Evolutionary conservation across 768 basidiomycete species (phyloP).

Genomic region (Suillus variegatus): DNA sequence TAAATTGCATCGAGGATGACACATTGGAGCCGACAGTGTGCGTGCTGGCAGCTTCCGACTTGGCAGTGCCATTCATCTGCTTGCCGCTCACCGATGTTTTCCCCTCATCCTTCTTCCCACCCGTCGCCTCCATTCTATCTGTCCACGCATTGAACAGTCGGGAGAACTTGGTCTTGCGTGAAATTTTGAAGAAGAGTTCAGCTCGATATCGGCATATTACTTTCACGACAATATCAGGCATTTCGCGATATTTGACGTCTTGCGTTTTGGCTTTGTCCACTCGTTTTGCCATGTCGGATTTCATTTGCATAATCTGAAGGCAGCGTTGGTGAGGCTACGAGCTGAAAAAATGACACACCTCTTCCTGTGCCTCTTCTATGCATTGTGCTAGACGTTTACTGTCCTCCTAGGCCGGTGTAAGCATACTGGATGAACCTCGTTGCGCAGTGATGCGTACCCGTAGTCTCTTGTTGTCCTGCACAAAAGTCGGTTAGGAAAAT

Average conservation of each 20-base stretch:
- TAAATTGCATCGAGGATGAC: slow-evolving; percentile 65
- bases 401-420: slow-evolving; percentile 62
- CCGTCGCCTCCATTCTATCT: slow-evolving; percentile 75
- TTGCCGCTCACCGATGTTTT: slow-evolving; percentile 26
- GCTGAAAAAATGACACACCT: slow-evolving; percentile 44
- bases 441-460: slow-evolving; percentile 52
- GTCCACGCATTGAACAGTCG: slow-evolving; percentile 88
- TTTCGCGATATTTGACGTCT: slow-evolving; percentile 80
- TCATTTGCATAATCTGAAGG: slow-evolving; percentile 73
- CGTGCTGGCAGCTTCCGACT: slow-evolving; percentile 50
- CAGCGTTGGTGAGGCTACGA: slow-evolving; percentile 7
- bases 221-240: slow-evolving; percentile 89
- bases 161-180: slow-evolving; percentile 84
- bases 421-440: slow-evolving; percentile 16
- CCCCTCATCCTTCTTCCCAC: slow-evolving; percentile 46
- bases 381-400: slow-evolving; percentile 77
- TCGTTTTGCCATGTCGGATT: slow-evolving; percentile 78
- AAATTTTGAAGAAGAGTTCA: slow-evolving; percentile 91
- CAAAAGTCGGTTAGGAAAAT: slow-evolving; percentile 15
- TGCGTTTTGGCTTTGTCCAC: slow-evolving; percentile 77
- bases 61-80: slow-evolving; percentile 51
- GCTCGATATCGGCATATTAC: slow-evolving; percentile 88
- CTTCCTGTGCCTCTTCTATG: slow-evolving; percentile 86
- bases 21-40: slow-evolving; percentile 41
- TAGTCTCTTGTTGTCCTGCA: slow-evolving; percentile 85